Evolutionary conservation across 106 monocot genomes (phyloP).

Genomic region (Allium cepa): DNA sequence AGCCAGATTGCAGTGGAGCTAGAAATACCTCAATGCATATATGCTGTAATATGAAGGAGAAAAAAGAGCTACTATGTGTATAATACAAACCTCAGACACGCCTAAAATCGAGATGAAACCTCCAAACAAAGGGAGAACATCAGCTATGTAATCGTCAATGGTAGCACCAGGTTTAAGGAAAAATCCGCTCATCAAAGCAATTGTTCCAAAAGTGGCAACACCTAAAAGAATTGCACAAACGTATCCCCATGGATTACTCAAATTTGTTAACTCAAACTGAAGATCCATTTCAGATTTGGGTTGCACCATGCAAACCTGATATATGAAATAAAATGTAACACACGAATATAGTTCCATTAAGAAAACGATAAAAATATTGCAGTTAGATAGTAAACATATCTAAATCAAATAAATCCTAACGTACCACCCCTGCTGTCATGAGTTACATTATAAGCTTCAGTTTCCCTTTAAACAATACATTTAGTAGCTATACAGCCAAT

Average conservation of each 20-base stretch:
- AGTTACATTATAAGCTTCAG: no score
- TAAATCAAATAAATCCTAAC: neutral
- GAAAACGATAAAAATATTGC: neutral
- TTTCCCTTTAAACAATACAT: no score
- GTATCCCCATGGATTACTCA: constrained; percentile 79
- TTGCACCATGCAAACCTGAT: constrained; percentile 81
- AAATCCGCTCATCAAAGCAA: constrained; percentile 85
- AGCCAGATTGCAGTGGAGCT: no score
- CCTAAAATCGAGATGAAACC: constrained; percentile 73
- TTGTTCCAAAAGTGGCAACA: constrained; percentile 79
- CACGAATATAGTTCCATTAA: neutral
- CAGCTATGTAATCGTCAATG: constrained; percentile 68
- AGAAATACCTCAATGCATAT: neutral
- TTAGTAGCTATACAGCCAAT: no score
- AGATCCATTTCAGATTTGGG: constrained; percentile 86
- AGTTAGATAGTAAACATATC: neutral
- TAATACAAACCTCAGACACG: constrained; percentile 56
- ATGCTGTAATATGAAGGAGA: neutral
- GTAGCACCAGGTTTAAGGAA: constrained; percentile 81
- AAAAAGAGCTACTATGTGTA: neutral
- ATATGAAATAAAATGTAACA: neutral
- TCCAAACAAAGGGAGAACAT: constrained; percentile 79
- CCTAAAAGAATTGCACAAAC: constrained; percentile 44
- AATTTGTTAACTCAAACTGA: constrained; percentile 65
- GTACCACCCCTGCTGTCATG: no score